phyloP scores from a whole-genome alignment of 148 eudicot species.

The Suaeda aralocaspica region DNA sequence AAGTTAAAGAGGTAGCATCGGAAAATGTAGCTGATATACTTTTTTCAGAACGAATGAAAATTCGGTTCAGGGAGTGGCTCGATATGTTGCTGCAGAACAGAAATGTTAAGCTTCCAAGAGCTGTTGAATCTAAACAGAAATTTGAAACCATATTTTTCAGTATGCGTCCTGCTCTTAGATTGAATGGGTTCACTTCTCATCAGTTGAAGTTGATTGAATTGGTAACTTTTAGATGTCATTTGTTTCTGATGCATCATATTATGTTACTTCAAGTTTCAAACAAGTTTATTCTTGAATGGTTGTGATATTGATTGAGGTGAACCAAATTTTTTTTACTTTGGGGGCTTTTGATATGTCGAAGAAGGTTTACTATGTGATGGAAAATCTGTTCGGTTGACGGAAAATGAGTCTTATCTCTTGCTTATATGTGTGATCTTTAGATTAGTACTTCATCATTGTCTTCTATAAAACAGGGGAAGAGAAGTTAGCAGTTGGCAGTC shows the following conservation, averaged over 20 bases:
- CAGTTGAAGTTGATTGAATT: slow-evolving; percentile 74
- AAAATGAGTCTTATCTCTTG: background rate
- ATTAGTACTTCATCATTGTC: background rate
- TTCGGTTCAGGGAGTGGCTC: slow-evolving; percentile 65
- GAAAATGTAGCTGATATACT: slow-evolving; percentile 65
- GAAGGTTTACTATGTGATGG: no score
- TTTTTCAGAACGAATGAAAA: slow-evolving; percentile 81
- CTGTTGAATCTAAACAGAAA: slow-evolving; percentile 37
- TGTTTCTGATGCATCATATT: background rate
- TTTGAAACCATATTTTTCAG: slow-evolving; percentile 69
- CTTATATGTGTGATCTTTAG: slow-evolving; percentile 1
- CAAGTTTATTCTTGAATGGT: background rate
- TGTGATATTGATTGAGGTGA: background rate
- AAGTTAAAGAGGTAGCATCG: slow-evolving; percentile 40
- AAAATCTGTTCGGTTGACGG: background rate
- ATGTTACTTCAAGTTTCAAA: background rate
- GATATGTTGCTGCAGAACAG: slow-evolving; percentile 39
- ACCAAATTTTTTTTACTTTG: background rate
- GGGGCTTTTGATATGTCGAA: slow-evolving; percentile 1
- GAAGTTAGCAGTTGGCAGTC: slow-evolving; percentile 10
- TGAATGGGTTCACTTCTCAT: slow-evolving; percentile 75
- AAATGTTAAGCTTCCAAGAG: slow-evolving; percentile 37
- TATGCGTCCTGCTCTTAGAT: slow-evolving; percentile 68
- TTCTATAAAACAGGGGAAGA: background rate
- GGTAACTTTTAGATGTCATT: slow-evolving; percentile 42